phyloP scores from a whole-genome alignment of 768 basidiomycete species.

The Pleurotus platypus region DNA sequence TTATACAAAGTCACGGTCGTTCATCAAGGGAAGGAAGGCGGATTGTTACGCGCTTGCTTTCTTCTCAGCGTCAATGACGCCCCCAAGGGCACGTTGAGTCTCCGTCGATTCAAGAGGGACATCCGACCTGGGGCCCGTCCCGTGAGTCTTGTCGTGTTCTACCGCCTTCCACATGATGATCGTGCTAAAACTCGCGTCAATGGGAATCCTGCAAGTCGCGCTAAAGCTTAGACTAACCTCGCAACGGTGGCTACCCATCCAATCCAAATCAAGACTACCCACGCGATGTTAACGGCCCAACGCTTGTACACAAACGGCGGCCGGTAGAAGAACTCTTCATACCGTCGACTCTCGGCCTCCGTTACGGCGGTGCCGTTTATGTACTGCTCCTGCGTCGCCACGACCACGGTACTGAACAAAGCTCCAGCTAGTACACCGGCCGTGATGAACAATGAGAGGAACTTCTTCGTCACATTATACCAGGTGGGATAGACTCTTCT shows the following conservation, averaged over 20 bases:
- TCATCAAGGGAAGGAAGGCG: no score
- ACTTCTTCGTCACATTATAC: constrained; percentile 21
- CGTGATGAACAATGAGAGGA: constrained; percentile 20
- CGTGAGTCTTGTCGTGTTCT: constrained; percentile 11
- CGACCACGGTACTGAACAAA: constrained; percentile 26
- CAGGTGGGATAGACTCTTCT: constrained; percentile 25
- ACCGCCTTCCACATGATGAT: constrained; percentile 13
- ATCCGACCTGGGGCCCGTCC: constrained; percentile 8
- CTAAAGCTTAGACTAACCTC: constrained; percentile 14
- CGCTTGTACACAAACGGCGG: constrained; percentile 26
- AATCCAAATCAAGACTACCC: constrained; percentile 28
- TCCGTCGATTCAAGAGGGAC: neutral
- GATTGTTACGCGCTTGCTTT: no score
- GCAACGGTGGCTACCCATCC: constrained; percentile 22
- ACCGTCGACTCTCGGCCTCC: constrained; percentile 10
- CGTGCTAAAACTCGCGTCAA: constrained; percentile 3
- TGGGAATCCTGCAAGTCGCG: no score
- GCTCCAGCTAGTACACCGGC: constrained; percentile 24
- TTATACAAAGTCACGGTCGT: no score
- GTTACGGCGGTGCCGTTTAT: constrained; percentile 21
- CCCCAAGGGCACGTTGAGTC: no score
- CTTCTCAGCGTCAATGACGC: no score
- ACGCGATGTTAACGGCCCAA: constrained; percentile 28
- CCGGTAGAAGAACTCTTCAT: constrained; percentile 17
- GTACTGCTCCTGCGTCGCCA: constrained; percentile 19